Base-by-base conservation (phyloP, 2,329 filamentous ascomycete genomes). In the Nigrospora oryzae region DNA sequence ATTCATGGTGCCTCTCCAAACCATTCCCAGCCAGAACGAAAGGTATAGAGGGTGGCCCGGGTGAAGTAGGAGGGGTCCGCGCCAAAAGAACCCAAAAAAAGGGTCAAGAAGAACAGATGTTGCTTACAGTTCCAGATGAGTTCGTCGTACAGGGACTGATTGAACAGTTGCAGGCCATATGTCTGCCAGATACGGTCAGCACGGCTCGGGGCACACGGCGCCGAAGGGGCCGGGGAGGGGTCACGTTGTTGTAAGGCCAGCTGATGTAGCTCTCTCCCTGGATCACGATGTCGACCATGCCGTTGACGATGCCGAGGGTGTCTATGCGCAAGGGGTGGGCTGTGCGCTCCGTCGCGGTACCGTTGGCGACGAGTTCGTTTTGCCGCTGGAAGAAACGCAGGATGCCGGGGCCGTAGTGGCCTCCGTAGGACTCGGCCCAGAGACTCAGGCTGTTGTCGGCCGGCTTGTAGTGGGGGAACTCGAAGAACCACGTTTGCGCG, bases 231-330 rank as follows among this genome's bases (percentile, higher is more conserved):
- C 23, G 23, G 23, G 4, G 23, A 10, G 7, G n/a, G 7, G 5
- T 63, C 1, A 61, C 60, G 53, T 74, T 75, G 51, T 71, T 70
- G 51, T 65, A 64, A 10, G 66, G 64, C 44, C 67, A 73, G 15
- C 66, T 62, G 7, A 70, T 60, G 48, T 71, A 70, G 4, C 62
- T 56, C 7, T 68, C 64, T 43, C 69, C 66, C 49, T 73, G 68
- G 3, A 61, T 50, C 13, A 58, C 56, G 10, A 66, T 59, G 50
- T 81, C 75, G 46, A 76, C 68, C 63, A 73, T 77, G 23, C 73
- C 75, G 53, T 80, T 80, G 59, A 77, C 73, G 49, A 81, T 68
- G 13, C 74, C 71, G 8, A 81, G 63, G 0, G 74, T 61, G 23
- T 61, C 59, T 3, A 63, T 44, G 37, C 59, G 54, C 33, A 62